Evolutionary conservation across 2,329 filamentous ascomycete species (phyloP).

Genomic region (Aspergillus floridensis): DNA sequence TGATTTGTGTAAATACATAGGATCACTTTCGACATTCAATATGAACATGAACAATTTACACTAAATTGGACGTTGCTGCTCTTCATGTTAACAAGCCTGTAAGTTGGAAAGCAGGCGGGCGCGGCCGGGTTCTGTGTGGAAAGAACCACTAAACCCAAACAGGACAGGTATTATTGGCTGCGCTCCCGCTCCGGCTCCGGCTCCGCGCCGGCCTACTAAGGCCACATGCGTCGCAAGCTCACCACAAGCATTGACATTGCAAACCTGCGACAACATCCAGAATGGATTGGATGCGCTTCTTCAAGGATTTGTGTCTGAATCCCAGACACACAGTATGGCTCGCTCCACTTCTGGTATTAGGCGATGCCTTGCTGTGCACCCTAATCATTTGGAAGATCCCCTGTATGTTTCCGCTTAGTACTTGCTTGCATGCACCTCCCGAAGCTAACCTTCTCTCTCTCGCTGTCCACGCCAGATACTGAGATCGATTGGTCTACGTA

Average conservation of each 20-base stretch:
- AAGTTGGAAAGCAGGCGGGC: neutral
- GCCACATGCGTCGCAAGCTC: conserved; percentile 13
- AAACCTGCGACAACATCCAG: conserved; percentile 5
- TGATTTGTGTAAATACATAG: conserved; percentile 3
- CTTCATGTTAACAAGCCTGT: neutral
- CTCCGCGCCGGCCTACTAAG: conserved; percentile 5
- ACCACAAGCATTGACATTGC: neutral
- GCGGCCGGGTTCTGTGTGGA: neutral
- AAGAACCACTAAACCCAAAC: conserved; percentile 21
- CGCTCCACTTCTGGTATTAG: conserved; percentile 62
- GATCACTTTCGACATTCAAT: neutral
- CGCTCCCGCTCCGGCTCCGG: no score
- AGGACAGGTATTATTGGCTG: conserved; percentile 17
- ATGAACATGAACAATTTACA: neutral
- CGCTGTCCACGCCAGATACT: conserved; percentile 63
- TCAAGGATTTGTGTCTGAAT: conserved; percentile 49
- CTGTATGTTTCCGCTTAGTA: conserved; percentile 56
- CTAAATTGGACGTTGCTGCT: neutral
- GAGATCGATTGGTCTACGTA: conserved; percentile 98
- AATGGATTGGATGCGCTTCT: conserved; percentile 36
- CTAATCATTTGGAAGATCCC: conserved; percentile 77
- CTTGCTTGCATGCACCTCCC: neutral
- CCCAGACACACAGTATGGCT: conserved; percentile 62
- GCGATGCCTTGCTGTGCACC: conserved; percentile 69
- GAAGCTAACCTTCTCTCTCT: conserved; percentile 16